Conservation (phyloP, 768 basidiomycete genomes). For the Lepiota subincarnata region DNA sequence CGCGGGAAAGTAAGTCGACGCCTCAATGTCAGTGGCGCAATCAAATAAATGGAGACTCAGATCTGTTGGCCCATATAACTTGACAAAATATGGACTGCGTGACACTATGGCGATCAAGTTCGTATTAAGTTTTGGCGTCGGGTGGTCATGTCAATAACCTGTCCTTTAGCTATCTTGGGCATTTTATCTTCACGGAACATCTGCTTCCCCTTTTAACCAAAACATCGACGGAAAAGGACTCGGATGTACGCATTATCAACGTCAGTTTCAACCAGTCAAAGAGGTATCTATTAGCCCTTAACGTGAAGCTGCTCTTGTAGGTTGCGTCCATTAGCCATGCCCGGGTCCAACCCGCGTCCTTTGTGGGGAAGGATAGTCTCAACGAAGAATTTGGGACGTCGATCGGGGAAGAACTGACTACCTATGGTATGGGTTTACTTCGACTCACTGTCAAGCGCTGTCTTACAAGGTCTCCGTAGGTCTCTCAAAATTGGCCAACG, state of each 20-base stretch:
- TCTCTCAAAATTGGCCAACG: slow-evolving; percentile 44
- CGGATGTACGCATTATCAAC: slow-evolving; percentile 62
- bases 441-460: background rate
- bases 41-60: background rate
- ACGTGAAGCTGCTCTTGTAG: slow-evolving; percentile 16
- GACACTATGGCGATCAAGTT: slow-evolving; percentile 10
- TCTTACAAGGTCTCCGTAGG: slow-evolving; percentile 24
- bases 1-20: slow-evolving; percentile 22
- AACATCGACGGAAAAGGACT: slow-evolving; percentile 41
- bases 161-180: slow-evolving; percentile 43
- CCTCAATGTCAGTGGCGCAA: background rate
- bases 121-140: background rate
- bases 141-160: background rate
- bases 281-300: background rate
- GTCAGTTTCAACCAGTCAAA: slow-evolving; percentile 29
- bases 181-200: slow-evolving; percentile 51
- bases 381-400: slow-evolving; percentile 29
- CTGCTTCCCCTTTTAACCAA: slow-evolving; percentile 48
- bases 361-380: slow-evolving; percentile 30
- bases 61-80: slow-evolving; percentile 9
- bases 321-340: slow-evolving; percentile 27
- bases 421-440: slow-evolving; percentile 28
- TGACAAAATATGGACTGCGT: slow-evolving; percentile 17
- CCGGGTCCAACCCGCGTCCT: slow-evolving; percentile 19
- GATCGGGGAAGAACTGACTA: slow-evolving; percentile 18